phyloP scores from a whole-genome alignment of 192 early-diverging fungal genomes.

The Backusella mclennaniae region DNA sequence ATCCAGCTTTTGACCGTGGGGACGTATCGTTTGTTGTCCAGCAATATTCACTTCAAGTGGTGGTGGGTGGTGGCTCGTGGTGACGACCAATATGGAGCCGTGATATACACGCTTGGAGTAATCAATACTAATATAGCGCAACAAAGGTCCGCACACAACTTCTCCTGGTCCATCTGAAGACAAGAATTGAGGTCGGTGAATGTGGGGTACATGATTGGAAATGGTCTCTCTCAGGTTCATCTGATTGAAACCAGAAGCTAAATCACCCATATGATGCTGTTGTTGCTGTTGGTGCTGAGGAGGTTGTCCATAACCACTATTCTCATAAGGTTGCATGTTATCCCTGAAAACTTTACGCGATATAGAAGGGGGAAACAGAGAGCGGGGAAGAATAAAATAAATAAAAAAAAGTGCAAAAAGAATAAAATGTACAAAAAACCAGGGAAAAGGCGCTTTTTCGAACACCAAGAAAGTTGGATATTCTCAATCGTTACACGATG shows the following conservation, averaged over 20 bases:
- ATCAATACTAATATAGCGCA: slow-evolving; percentile 47
- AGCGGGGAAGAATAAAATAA: not conserved
- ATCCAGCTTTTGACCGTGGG: slow-evolving; percentile 42
- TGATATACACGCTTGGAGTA: slow-evolving; percentile 36
- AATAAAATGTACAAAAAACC: not conserved
- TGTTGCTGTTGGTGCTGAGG: not conserved
- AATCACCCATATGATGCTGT: not conserved
- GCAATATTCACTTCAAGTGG: slow-evolving; percentile 6
- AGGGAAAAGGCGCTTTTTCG: no score
- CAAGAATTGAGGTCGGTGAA: not conserved
- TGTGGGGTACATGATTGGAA: not conserved
- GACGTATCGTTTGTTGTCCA: slow-evolving; percentile 5
- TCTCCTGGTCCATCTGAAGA: slow-evolving; percentile 4
- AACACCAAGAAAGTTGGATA: not conserved
- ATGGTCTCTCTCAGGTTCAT: not conserved
- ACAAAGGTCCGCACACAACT: slow-evolving; percentile 42
- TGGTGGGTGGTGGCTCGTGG: slow-evolving; percentile 36
- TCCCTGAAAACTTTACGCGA: not conserved
- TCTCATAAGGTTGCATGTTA: not conserved
- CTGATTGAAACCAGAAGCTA: not conserved
- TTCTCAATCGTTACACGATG: not conserved
- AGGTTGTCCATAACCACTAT: not conserved
- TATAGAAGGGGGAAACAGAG: not conserved
- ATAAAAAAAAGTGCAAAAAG: not conserved
- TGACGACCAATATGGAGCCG: slow-evolving; percentile 47